phyloP scores from a whole-genome alignment of 1,284 basidiomycete species.

The Cryptococcus amylolentus region DNA sequence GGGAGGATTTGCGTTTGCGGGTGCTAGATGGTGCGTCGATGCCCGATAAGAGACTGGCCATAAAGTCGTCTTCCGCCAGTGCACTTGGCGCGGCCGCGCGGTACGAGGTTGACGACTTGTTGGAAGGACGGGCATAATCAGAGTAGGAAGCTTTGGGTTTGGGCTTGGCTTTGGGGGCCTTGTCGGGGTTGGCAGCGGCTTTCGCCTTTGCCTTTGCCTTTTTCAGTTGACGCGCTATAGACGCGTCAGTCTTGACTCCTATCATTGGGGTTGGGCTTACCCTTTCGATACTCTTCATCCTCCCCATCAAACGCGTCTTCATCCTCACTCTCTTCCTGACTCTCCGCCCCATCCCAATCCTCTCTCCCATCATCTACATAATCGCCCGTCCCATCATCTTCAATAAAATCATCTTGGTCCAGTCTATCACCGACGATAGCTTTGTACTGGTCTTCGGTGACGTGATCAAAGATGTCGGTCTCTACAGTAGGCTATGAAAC shows the following conservation, averaged over 20 bases:
- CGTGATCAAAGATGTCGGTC: conserved; percentile 80
- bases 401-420: conserved; percentile 90
- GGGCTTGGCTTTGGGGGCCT: conserved; percentile 40
- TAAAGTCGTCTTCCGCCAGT: conserved; percentile 81
- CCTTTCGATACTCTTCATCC: conserved; percentile 42
- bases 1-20: conserved; percentile 71
- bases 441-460: conserved; percentile 87
- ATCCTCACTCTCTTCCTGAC: conserved; percentile 48
- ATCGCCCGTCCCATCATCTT: conserved; percentile 86
- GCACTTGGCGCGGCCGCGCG: conserved; percentile 57
- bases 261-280: conserved; percentile 17
- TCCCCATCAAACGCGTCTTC: conserved; percentile 51
- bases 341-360: conserved; percentile 67
- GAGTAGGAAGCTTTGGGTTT: conserved; percentile 51
- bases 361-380: conserved; percentile 97
- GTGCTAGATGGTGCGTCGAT: conserved; percentile 40
- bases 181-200: conserved; percentile 18
- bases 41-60: conserved; percentile 65
- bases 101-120: not conserved
- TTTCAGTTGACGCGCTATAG: conserved; percentile 36
- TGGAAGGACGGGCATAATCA: conserved; percentile 52
- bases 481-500: conserved; percentile 54
- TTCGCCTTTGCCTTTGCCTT: conserved; percentile 31
- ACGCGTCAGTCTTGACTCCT: not conserved
- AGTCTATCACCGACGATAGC: conserved; percentile 78